These are phyloP conservation scores for Lathyrus aphaca DNA, from an alignment of 306 rosid species.

Conservation along the genomic window DNA sequence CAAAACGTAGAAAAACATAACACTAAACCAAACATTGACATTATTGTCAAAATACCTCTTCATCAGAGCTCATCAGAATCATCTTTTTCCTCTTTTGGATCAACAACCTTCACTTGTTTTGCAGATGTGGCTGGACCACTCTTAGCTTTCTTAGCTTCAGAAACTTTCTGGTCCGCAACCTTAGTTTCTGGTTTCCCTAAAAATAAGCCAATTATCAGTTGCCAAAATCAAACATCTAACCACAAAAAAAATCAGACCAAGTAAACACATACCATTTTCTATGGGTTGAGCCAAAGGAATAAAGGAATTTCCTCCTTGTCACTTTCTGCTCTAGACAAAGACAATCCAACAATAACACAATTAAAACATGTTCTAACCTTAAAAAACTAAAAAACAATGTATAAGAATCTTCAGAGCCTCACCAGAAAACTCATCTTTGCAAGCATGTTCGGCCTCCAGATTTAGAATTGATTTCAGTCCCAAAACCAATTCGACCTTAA, in stretches of 20 bases:
- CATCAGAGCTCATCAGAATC: constrained; percentile 58
- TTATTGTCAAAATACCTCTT: constrained; percentile 43
- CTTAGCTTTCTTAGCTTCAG: constrained; percentile 46
- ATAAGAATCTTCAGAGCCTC: constrained; percentile 16
- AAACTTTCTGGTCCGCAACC: constrained; percentile 34
- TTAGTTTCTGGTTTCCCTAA: constrained; percentile 58
- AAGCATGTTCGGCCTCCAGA: not conserved
- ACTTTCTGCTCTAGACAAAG: constrained; percentile 35
- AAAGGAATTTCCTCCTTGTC: constrained; percentile 50
- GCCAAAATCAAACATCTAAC: not conserved
- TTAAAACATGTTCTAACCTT: not conserved
- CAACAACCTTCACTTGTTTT: constrained; percentile 63
- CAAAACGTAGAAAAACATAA: not conserved
- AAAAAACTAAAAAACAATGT: too few species aligned
- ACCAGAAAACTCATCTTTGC: constrained; percentile 48
- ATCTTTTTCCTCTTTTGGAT: constrained; percentile 52
- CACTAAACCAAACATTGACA: not conserved
- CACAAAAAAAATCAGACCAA: not conserved
- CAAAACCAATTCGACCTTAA: not conserved
- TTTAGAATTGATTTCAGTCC: not conserved
- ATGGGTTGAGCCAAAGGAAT: not conserved
- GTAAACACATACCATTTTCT: constrained; percentile 59
- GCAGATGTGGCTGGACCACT: constrained; percentile 37
- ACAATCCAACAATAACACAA: constrained; percentile 1
- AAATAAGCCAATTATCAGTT: not conserved